These are phyloP conservation scores for Epichloe coenophiala DNA, from an alignment of 2,329 filamentous ascomycete species.

Conservation along the genomic window DNA sequence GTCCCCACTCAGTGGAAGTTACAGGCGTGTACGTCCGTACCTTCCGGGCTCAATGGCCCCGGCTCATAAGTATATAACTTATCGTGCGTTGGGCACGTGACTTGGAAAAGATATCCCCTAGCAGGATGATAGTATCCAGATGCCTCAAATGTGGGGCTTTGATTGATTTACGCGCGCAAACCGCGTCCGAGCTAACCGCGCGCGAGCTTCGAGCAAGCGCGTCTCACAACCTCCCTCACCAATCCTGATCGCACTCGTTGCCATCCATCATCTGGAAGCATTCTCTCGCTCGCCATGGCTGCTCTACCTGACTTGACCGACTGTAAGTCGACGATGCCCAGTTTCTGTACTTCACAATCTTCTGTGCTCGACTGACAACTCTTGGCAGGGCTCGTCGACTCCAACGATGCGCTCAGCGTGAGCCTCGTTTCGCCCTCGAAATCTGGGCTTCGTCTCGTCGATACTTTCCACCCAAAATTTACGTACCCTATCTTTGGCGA, in stretches of 20 bases:
- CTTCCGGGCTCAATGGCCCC: too few species aligned
- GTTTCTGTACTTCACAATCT: not conserved
- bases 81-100: too few species aligned
- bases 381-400: conserved; percentile 39
- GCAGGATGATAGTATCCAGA: too few species aligned
- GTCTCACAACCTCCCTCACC: conserved; percentile 1
- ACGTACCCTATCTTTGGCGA: conserved; percentile 90
- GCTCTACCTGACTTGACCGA: conserved; percentile 18
- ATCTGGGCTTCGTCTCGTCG: conserved; percentile 40
- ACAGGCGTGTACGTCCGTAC: too few species aligned
- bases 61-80: too few species aligned
- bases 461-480: conserved; percentile 69
- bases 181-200: conserved; percentile 10
- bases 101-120: too few species aligned
- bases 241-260: not conserved
- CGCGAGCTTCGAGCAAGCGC: conserved; percentile 1
- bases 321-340: conserved; percentile 14
- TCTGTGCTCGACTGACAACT: not conserved
- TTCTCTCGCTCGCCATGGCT: conserved; percentile 13
- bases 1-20: too few species aligned
- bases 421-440: conserved; percentile 40
- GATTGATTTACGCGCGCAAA: conserved; percentile 14
- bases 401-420: conserved; percentile 50
- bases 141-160: conserved; percentile 12
- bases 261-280: not conserved